phyloP scores from a whole-genome alignment of 331 rosid species.

The Acacia concinna region DNA sequence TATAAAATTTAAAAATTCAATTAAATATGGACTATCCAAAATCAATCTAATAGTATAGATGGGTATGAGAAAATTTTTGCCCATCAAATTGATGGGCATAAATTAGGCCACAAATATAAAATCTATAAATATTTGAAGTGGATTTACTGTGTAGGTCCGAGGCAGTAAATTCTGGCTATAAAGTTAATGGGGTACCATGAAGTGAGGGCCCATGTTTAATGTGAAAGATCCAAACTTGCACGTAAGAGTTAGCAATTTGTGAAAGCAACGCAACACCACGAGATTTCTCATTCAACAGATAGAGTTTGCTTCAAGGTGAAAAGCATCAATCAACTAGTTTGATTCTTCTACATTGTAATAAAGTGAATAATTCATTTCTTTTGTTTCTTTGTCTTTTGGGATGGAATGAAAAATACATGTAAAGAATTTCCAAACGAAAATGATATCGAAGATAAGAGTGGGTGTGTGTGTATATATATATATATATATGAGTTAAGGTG shows the following conservation, averaged over 20 bases:
- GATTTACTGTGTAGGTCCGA: neutral
- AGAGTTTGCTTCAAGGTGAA: neutral
- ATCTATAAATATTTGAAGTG: neutral
- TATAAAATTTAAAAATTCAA: no score
- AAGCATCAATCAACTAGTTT: neutral
- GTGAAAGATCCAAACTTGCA: slow-evolving; percentile 4
- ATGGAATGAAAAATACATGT: neutral
- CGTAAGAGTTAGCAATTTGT: neutral
- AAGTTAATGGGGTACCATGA: neutral
- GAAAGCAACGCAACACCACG: neutral
- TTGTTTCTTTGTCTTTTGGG: neutral
- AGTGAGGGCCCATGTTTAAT: neutral
- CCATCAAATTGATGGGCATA: no score
- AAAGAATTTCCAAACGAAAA: neutral
- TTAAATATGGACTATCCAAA: no score
- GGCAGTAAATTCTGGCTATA: neutral
- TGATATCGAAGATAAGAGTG: neutral
- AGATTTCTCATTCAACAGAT: neutral
- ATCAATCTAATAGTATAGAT: no score
- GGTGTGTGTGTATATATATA: no score
- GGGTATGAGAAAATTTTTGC: no score
- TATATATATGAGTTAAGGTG: no score
- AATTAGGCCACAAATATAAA: neutral
- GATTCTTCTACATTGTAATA: neutral
- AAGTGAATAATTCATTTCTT: neutral